Conservation (phyloP, 106 monocot genomes). For the Phalaenopsis equestris region DNA sequence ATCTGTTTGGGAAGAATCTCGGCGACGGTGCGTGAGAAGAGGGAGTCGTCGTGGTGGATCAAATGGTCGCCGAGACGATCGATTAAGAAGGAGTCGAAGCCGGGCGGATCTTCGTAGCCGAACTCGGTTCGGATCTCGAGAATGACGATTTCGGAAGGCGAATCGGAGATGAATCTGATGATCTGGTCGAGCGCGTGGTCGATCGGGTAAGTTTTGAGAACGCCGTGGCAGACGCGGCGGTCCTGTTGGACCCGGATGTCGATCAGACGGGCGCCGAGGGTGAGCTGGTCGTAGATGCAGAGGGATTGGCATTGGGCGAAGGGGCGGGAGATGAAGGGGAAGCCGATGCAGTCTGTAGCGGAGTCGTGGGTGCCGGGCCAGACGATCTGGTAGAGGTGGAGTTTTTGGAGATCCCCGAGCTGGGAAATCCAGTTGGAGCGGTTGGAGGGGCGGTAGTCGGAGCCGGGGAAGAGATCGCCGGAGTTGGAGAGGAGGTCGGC, state of each 20-base stretch:
- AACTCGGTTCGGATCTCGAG: conserved; percentile 92
- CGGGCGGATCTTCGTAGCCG: conserved; percentile 72
- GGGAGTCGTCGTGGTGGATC: conserved; percentile 59
- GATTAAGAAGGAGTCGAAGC: conserved; percentile 52
- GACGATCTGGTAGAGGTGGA: conserved; percentile 54
- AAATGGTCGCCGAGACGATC: conserved; percentile 56
- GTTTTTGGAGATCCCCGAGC: conserved; percentile 24
- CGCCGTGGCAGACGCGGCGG: conserved; percentile 75
- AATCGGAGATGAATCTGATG: conserved; percentile 50
- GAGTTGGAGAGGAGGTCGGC: conserved; percentile 24
- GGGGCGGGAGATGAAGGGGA: conserved; percentile 57
- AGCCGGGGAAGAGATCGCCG: conserved; percentile 64
- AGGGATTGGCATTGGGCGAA: conserved; percentile 82
- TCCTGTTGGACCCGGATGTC: conserved; percentile 68
- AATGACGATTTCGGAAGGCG: conserved; percentile 49
- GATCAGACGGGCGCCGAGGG: conserved; percentile 48
- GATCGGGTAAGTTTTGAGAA: conserved; percentile 58
- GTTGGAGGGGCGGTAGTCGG: conserved; percentile 57
- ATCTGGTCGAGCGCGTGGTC: conserved; percentile 55
- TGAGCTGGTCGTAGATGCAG: conserved; percentile 70
- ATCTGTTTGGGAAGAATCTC: conserved; percentile 67
- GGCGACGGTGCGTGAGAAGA: conserved; percentile 57
- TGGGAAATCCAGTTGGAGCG: conserved; percentile 63
- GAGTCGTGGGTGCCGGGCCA: conserved; percentile 95
- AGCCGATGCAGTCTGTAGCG: conserved; percentile 74